Evolutionary conservation across 1,284 basidiomycete species (phyloP).

Genomic region (Leccinum proliferum): DNA sequence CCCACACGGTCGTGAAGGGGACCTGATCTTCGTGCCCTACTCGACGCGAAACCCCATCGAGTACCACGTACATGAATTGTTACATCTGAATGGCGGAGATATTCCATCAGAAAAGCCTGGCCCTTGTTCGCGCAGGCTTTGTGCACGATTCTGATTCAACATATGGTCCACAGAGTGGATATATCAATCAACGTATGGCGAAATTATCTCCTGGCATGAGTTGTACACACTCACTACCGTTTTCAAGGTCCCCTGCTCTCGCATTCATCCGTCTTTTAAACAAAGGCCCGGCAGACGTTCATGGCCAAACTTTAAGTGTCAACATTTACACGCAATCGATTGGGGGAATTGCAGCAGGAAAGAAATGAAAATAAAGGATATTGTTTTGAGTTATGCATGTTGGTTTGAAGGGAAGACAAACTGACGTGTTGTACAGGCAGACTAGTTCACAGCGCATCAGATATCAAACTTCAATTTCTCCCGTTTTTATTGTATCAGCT

Average conservation of each 20-base stretch:
- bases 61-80: slow-evolving; percentile 58
- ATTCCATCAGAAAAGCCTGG: slow-evolving; percentile 58
- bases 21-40: slow-evolving; percentile 78
- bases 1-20: slow-evolving; percentile 80
- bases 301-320: slow-evolving; percentile 48
- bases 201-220: slow-evolving; percentile 21
- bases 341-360: slow-evolving; percentile 47
- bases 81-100: slow-evolving; percentile 57
- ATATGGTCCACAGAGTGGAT: slow-evolving; percentile 91
- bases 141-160: slow-evolving; percentile 74
- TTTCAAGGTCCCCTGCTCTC: slow-evolving; percentile 49
- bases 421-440: slow-evolving; percentile 17
- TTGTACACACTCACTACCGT: slow-evolving; percentile 7
- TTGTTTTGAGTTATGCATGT: slow-evolving; percentile 40
- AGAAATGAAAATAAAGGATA: slow-evolving; percentile 29
- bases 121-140: slow-evolving; percentile 54
- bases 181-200: slow-evolving; percentile 60
- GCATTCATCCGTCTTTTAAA: slow-evolving; percentile 74
- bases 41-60: slow-evolving; percentile 89
- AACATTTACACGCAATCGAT: slow-evolving; percentile 49
- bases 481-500: slow-evolving; percentile 35
- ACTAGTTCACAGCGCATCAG: slow-evolving; percentile 15
- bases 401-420: slow-evolving; percentile 10
- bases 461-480: slow-evolving; percentile 26
- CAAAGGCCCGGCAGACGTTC: slow-evolving; percentile 58